These are phyloP conservation scores for Aspergillus felis DNA, from an alignment of 2,329 filamentous ascomycete genomes.

Conservation along the genomic window DNA sequence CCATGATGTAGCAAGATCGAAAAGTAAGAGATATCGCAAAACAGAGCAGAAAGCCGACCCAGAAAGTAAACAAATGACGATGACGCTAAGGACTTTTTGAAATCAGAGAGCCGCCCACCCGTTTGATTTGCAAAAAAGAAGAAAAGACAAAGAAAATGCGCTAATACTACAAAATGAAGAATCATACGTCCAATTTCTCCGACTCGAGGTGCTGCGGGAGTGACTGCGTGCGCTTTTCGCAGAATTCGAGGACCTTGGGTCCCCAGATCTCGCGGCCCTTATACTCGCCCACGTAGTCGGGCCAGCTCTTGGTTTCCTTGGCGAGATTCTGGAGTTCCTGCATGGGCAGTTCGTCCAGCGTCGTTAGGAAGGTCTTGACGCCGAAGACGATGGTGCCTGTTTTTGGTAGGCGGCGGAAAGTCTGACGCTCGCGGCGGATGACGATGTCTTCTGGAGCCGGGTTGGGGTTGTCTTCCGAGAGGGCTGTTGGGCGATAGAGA, in stretches of 20 bases:
- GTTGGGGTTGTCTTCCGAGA: constrained; percentile 37
- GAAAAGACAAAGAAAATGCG: background rate
- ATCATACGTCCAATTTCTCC: constrained; percentile 15
- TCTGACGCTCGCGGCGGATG: constrained; percentile 49
- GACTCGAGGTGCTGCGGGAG: background rate
- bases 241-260: constrained; percentile 34
- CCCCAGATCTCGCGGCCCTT: constrained; percentile 46
- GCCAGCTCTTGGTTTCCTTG: constrained; percentile 45
- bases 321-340: constrained; percentile 41
- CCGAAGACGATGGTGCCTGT: constrained; percentile 48
- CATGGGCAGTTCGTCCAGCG: constrained; percentile 38
- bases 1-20: background rate
- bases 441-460: constrained; percentile 40
- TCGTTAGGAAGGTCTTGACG: constrained; percentile 46
- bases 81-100: constrained; percentile 10
- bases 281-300: constrained; percentile 42
- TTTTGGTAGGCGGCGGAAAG: constrained; percentile 45
- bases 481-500: constrained; percentile 43
- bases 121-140: background rate
- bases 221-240: constrained; percentile 21
- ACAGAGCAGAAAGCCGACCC: background rate
- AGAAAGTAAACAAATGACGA: constrained; percentile 2
- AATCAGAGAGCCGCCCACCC: constrained; percentile 25
- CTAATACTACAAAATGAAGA: constrained; percentile 14
- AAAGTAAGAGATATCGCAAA: background rate